Evolutionary conservation across 2,329 filamentous ascomycete genomes (phyloP).

Genomic region (Magnaporthales sp.): DNA sequence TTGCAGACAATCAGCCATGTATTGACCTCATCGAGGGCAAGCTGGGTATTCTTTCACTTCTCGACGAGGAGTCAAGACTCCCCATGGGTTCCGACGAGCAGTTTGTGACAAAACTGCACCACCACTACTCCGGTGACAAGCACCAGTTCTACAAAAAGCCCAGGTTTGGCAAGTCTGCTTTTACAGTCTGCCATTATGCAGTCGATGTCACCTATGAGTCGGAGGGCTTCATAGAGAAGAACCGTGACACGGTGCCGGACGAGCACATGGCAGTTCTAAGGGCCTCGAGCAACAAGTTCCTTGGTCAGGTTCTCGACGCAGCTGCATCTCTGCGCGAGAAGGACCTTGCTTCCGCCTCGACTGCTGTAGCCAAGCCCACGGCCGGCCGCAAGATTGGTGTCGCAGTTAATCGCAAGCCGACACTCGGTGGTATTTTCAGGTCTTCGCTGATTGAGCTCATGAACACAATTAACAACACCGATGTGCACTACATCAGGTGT

Average conservation of each 20-base stretch:
- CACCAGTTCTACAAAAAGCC: constrained; percentile 98
- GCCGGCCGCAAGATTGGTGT: constrained; percentile 82
- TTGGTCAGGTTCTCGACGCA: constrained; percentile 75
- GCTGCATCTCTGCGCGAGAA: constrained; percentile 85
- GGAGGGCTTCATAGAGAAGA: constrained; percentile 99
- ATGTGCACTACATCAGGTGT: constrained; percentile 97
- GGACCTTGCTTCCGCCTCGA: constrained; percentile 57
- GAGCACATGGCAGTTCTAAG: constrained; percentile 93
- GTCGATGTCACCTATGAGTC: constrained; percentile 98
- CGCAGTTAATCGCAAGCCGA: constrained; percentile 91
- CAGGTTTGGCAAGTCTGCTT: constrained; percentile 91
- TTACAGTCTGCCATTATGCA: constrained; percentile 97
- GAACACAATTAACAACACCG: constrained; percentile 94
- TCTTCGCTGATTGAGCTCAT: constrained; percentile 97
- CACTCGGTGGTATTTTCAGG: constrained; percentile 96
- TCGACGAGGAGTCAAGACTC: constrained; percentile 92
- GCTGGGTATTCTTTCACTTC: constrained; percentile 79
- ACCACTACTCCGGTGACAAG: constrained; percentile 85
- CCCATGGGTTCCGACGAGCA: constrained; percentile 97
- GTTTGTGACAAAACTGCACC: constrained; percentile 92
- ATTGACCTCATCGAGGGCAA: constrained; percentile 98
- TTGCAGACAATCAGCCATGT: constrained; percentile 97
- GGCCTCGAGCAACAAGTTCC: constrained; percentile 75
- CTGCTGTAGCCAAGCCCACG: constrained; percentile 68
- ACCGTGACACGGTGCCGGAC: constrained; percentile 95